Percentiles rank a stretch among this genome's conserved stretches.
These are phyloP conservation scores for Quercus cerris DNA, from an alignment of 306 rosid genomes.

Conservation along the genomic window DNA sequence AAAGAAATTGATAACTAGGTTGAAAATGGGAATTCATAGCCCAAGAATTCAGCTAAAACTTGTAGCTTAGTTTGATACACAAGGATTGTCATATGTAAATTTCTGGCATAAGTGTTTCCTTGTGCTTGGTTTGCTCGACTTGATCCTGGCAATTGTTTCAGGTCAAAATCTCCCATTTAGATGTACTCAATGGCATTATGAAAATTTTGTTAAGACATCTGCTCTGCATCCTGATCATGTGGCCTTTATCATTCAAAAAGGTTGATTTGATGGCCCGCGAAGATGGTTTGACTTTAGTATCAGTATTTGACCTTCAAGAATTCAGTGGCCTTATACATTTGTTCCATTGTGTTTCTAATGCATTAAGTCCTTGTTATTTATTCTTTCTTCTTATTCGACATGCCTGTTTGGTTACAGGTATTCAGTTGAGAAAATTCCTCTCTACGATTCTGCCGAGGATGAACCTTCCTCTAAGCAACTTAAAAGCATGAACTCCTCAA, in stretches of 20 bases:
- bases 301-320: neutral
- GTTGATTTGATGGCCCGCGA: neutral
- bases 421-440: constrained; percentile 90
- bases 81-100: neutral
- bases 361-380: neutral
- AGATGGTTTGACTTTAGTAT: neutral
- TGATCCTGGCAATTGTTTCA: neutral
- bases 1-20: neutral
- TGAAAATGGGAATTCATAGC: neutral
- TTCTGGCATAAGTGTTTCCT: neutral
- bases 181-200: neutral
- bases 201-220: neutral
- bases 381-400: neutral
- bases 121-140: neutral
- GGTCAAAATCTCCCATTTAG: neutral
- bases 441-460: constrained; percentile 95
- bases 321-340: neutral
- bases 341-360: neutral
- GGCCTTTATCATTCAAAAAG: neutral
- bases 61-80: neutral
- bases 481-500: constrained; percentile 23
- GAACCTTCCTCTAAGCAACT: constrained; percentile 50
- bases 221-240: neutral
- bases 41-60: neutral
- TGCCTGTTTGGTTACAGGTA: constrained; percentile 53